These are phyloP conservation scores for Fusarium sp. DNA, from an alignment of 2,329 filamentous ascomycete species.

Conservation along the genomic window DNA sequence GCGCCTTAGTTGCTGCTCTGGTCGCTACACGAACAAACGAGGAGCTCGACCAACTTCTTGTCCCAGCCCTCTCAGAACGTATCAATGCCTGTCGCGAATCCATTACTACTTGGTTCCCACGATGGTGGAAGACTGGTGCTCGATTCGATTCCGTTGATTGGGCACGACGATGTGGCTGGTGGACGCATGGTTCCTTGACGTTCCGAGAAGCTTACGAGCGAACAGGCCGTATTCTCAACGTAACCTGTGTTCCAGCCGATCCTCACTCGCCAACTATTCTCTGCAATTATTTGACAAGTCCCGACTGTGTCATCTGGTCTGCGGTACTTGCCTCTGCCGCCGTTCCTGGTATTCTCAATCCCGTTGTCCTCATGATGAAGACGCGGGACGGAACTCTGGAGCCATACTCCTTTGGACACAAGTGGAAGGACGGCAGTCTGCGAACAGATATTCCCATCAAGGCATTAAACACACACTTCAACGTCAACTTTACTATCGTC, in stretches of 20 bases:
- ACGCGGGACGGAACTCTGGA: slow-evolving; percentile 78
- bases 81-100: slow-evolving; percentile 89
- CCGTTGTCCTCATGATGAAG: slow-evolving; percentile 93
- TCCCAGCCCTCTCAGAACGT: slow-evolving; percentile 84
- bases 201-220: slow-evolving; percentile 95
- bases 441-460: slow-evolving; percentile 96
- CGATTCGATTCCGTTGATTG: slow-evolving; percentile 94
- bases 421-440: slow-evolving; percentile 97
- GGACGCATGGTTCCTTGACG: slow-evolving; percentile 88
- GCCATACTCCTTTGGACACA: slow-evolving; percentile 97
- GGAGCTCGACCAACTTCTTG: slow-evolving; percentile 84
- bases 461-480: slow-evolving; percentile 94
- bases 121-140: slow-evolving; percentile 94
- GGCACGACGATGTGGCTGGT: slow-evolving; percentile 89
- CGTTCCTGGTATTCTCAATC: slow-evolving; percentile 95
- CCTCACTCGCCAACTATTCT: slow-evolving; percentile 92
- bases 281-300: slow-evolving; percentile 93
- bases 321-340: slow-evolving; percentile 94
- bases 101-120: slow-evolving; percentile 77
- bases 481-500: slow-evolving; percentile 96
- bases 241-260: slow-evolving; percentile 94
- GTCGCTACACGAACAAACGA: slow-evolving; percentile 91
- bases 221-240: slow-evolving; percentile 93
- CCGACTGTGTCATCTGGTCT: slow-evolving; percentile 98
- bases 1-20: slow-evolving; percentile 87